Percentiles rank a stretch among this genome's conserved stretches.
Evolutionary conservation across 164 flowering plant species (phyloP).

Genomic region (Piper longum): DNA sequence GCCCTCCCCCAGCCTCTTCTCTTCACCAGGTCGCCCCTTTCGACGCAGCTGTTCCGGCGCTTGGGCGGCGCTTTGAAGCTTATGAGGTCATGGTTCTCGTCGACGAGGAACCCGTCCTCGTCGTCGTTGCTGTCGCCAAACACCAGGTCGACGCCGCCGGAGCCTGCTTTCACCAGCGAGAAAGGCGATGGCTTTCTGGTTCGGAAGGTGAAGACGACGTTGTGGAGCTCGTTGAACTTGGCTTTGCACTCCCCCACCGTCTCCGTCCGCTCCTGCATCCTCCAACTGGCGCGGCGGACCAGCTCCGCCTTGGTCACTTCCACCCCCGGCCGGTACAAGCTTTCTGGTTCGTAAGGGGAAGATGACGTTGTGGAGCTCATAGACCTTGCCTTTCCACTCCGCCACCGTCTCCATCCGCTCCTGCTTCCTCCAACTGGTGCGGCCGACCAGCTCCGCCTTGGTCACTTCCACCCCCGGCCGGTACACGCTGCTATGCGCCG

Average conservation of each 20-base stretch:
- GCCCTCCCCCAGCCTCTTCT: conserved; percentile 11
- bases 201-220: conserved; percentile 71
- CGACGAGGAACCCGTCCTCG: conserved; percentile 79
- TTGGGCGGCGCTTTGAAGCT: neutral
- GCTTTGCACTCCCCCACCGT: conserved; percentile 83
- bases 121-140: conserved; percentile 55
- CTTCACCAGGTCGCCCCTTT: conserved; percentile 14
- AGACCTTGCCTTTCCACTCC: conserved; percentile 81
- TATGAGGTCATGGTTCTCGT: conserved; percentile 40
- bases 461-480: conserved; percentile 97
- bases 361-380: conserved; percentile 61
- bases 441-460: conserved; percentile 50
- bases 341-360: neutral
- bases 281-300: conserved; percentile 63
- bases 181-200: conserved; percentile 33
- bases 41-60: conserved; percentile 65
- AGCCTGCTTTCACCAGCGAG: conserved; percentile 1
- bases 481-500: conserved; percentile 60
- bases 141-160: conserved; percentile 14
- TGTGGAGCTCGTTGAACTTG: conserved; percentile 66
- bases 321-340: conserved; percentile 86
- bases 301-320: conserved; percentile 84
- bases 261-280: conserved; percentile 74
- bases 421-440: conserved; percentile 81
- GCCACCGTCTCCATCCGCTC: conserved; percentile 72